phyloP scores from a whole-genome alignment of 345 rosid genomes.

The Eucalyptus globulus region DNA sequence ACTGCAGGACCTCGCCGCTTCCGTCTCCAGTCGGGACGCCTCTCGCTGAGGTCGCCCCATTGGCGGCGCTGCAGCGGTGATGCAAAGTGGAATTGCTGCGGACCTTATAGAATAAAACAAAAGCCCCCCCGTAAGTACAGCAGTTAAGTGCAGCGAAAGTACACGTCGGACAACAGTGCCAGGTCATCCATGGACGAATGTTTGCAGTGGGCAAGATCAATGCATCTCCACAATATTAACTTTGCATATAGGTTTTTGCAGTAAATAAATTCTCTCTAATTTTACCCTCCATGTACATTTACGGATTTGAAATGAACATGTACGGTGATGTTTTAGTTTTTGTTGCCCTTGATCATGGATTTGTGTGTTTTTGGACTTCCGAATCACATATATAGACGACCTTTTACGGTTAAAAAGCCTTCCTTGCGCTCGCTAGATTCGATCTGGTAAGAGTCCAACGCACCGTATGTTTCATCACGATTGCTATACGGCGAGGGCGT shows the following conservation, averaged over 20 bases:
- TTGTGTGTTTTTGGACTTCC: neutral
- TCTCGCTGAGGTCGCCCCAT: neutral
- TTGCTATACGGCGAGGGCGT: neutral
- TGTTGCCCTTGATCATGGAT: neutral
- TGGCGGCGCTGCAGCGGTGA: neutral
- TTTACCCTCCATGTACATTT: neutral
- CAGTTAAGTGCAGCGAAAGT: neutral
- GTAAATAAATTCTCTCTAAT: neutral
- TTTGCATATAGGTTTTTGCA: neutral
- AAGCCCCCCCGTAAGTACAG: neutral
- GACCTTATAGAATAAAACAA: neutral
- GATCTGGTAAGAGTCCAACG: neutral
- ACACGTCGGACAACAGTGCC: neutral
- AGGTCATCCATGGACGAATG: neutral
- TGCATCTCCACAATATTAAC: neutral
- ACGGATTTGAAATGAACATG: neutral
- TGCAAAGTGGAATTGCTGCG: neutral
- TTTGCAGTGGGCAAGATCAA: neutral
- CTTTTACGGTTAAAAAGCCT: neutral
- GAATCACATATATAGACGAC: neutral
- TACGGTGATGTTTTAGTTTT: neutral
- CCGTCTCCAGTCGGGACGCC: neutral
- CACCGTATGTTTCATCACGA: neutral
- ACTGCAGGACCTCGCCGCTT: constrained; percentile 4
- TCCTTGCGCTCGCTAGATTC: neutral